phyloP scores from a whole-genome alignment of 495 filamentous ascomycete genomes.

The Cercophora scortea region DNA sequence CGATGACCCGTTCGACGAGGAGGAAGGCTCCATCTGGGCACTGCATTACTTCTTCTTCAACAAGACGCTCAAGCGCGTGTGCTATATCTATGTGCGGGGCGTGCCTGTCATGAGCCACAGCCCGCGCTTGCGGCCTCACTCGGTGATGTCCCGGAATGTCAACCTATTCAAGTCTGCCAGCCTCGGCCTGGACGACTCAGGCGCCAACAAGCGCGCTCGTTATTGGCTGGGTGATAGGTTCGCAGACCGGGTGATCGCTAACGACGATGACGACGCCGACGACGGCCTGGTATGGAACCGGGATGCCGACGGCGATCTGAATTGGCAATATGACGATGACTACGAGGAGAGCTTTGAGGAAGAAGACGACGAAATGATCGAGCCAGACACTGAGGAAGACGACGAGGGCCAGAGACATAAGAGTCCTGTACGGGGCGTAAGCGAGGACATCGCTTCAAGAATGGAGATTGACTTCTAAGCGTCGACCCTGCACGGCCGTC shows the following conservation, averaged over 20 bases:
- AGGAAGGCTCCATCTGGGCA: slow-evolving; percentile 90
- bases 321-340: slow-evolving; percentile 43
- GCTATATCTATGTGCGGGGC: slow-evolving; percentile 83
- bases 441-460: slow-evolving; percentile 62
- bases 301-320: slow-evolving; percentile 43
- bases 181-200: slow-evolving; percentile 2
- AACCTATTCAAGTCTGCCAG: slow-evolving; percentile 2
- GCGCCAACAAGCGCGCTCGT: slow-evolving; percentile 6
- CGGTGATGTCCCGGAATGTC: slow-evolving; percentile 15
- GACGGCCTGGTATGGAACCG: slow-evolving; percentile 40
- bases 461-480: slow-evolving; percentile 53
- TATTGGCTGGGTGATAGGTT: slow-evolving; percentile 66
- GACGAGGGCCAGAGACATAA: slow-evolving; percentile 40
- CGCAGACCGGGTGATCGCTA: slow-evolving; percentile 29
- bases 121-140: slow-evolving; percentile 28
- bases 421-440: slow-evolving; percentile 56
- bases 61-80: slow-evolving; percentile 84
- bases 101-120: slow-evolving; percentile 75
- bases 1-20: slow-evolving; percentile 79
- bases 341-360: slow-evolving; percentile 35
- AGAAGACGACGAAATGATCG: slow-evolving; percentile 46
- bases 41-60: slow-evolving; percentile 97
- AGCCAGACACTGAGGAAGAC: slow-evolving; percentile 37
- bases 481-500: not conserved
- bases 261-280: slow-evolving; percentile 37